Percentiles rank a stretch among this genome's conserved stretches.
Evolutionary conservation across 2,329 filamentous ascomycete genomes (phyloP).

Genomic region (Pseudonectria foliicola): DNA sequence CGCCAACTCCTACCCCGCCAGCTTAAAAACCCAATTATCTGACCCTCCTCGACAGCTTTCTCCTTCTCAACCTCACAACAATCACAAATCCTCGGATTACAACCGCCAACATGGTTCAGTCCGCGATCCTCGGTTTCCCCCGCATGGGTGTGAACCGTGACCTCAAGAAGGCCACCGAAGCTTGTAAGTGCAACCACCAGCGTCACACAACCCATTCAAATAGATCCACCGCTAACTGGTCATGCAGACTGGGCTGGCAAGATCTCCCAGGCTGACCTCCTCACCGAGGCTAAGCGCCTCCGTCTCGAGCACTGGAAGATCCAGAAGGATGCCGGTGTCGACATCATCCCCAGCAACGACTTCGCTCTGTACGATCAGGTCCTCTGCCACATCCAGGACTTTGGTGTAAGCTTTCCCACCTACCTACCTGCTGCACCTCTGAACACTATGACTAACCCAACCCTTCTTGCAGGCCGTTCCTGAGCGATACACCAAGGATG

Average conservation of each 20-base stretch:
- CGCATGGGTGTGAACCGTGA: conserved; percentile 98
- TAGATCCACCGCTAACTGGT: conserved; percentile 16
- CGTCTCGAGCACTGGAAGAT: conserved; percentile 98
- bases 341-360: conserved; percentile 98
- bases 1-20: neutral
- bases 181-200: conserved; percentile 50
- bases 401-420: conserved; percentile 61
- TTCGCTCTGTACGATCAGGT: conserved; percentile 99
- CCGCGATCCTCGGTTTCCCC: conserved; percentile 91
- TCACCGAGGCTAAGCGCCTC: conserved; percentile 93
- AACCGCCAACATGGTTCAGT: conserved; percentile 52
- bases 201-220: conserved; percentile 26
- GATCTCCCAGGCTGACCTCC: conserved; percentile 82
- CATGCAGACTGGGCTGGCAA: conserved; percentile 75
- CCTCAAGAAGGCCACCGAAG: conserved; percentile 99
- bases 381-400: conserved; percentile 95
- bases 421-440: neutral
- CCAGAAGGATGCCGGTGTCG: conserved; percentile 96
- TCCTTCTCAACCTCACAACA: conserved; percentile 9
- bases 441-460: conserved; percentile 8
- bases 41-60: conserved; percentile 7
- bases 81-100: conserved; percentile 20
- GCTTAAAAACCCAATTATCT: conserved; percentile 5
- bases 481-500: conserved; percentile 87
- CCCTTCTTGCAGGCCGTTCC: conserved; percentile 63